Base-by-base conservation (phyloP, 805 yeast species). In the Debaryomyces maramus region DNA sequence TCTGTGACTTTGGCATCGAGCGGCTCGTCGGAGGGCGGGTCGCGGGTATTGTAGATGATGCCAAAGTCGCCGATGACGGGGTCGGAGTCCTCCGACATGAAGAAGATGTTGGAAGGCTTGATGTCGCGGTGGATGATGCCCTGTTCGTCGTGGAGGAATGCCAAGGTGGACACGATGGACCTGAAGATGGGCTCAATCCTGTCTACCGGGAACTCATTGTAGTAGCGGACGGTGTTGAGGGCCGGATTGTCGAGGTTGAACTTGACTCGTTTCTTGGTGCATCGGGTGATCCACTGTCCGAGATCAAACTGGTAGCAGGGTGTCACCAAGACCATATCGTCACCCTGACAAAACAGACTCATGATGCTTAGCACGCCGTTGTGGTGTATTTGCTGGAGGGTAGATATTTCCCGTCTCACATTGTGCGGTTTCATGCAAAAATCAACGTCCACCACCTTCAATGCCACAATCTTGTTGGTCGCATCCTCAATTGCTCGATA, bases 61-160 rank as follows among this genome's bases (percentile, higher is more conserved):
- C 95, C 93, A 60, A 83, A 83, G 52, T 88, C 95, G 11, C 80
- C 77, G 1, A 83, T 46, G 4, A 67, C 56, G 1, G 72, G 69
- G 10, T 44, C 43, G 35, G 57, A 36, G 31, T 51, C 41, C 20
- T 65, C 46, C 6, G 32, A 35, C 18, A 21, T 37, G 42, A 67
- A 59, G 32, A 63, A 53, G 16, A 67, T 52, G 39, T 70, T 70
- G 19, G 61, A 41, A 1, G 72, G 72, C 45, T 70, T 70, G 37
- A 70, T 48, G 45, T 70, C 75, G 14, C 75, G 57, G 45, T 70
- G 75, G 11, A 70, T 67, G 5, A 70, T 55, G 1, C 64, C 61
- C 8, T 55, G 47, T 10, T 46, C 42, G 9, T 38, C 38, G 44
- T 70, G 74, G 26, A 70, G 40, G 41, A 52, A 60, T 19, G 32